Base-by-base conservation (phyloP, 352 stramenopile species). In the Phytopythium chamaehyphon region DNA sequence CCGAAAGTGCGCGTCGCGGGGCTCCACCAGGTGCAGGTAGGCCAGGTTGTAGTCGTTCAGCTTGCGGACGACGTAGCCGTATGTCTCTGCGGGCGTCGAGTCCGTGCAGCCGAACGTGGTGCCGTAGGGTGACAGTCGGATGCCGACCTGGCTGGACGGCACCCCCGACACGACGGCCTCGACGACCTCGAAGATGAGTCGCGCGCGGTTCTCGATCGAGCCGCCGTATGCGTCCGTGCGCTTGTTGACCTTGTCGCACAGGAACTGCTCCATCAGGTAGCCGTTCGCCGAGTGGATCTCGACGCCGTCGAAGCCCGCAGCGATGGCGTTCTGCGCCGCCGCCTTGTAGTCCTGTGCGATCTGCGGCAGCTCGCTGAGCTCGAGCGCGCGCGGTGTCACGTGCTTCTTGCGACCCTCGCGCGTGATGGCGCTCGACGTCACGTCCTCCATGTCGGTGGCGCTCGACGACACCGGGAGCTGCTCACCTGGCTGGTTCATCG, bases 201-300 rank as follows among this genome's bases (percentile, higher is more conserved):
- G 68, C 26, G 67, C 57, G 23, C 88, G 80, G 63, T 95, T 95
- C 48, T 95, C 83, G 6, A 84, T 56, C 31, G 59, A 75, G 19
- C 88, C 86, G 15, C 86, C 88, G 51, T 66, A 66, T 47, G 54
- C 62, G 47, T 69, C 61, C 16, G 56, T 69, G 38, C 56, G 56
- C 23, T 24, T 57, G 47, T 69, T 69, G n/a, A 69, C 38, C 15
- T 45, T 26, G 42, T 64, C 60, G 26, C 60, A 68, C 6, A 96
- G 61, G 62, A 96, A 95, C 47, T 93, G 64, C 55, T 97, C 86
- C 40, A 98, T 57, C 14, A 97, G 60, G 55, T 96, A 97, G 18
- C 87, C 89, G 57, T 97, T 93, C 7, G 83, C 88, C n/a, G n/a
- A 54, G 66, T 96, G 88, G 28, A 97, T 56, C 54, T 97, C 86